Evolutionary conservation across 345 rosid species (phyloP), one percentile per base, ranked within the genome.

Genomic region (Brassica rapa): DNA sequence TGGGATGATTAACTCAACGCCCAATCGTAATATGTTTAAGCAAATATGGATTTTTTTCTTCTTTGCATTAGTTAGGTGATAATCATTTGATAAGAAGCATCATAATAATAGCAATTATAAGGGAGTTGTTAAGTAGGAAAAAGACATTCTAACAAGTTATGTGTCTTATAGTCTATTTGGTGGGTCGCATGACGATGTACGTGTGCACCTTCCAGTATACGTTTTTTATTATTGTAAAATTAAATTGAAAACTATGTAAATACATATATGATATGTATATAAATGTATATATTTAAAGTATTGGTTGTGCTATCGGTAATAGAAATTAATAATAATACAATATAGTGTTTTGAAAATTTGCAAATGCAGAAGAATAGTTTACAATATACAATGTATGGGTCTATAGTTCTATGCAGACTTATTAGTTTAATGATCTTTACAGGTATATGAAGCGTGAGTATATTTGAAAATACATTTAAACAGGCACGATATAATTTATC

Each of bases 131-230:
- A 75, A 16, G 72, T 4, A 62, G 55, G 87, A 86, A 49, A 69
- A 74, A 81, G 89, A 84, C 87, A 77, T 77, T 59, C 19, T 64
- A 86, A 84, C 87, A 59, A 79, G 75, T 75, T 75, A 6, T 56
- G 33, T 62, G 82, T 74, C 71, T 53, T 24, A 55, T 74, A 68
- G 75, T 46, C 25, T 51, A 63, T 23, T 56, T 75, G 83, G 83
- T 80, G 83, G 83, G 76, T 80, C 61, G 83, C 83, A 80, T 70
- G 80, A 80, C 83, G 67, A 74, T 15, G 80, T 80, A 70, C 66
- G 82, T 79, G 75, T 73, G 59, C 59, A 53, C 59, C 59, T 53
- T 53, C 60, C 60, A 53, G 24, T 53, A 53, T 53, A 16, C 24
- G 10, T 53, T 53, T 51, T 46, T 15, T 53, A 16, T n/a, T 16